Base-by-base conservation (phyloP, 306 rosid species). In the Lotus japonicus region DNA sequence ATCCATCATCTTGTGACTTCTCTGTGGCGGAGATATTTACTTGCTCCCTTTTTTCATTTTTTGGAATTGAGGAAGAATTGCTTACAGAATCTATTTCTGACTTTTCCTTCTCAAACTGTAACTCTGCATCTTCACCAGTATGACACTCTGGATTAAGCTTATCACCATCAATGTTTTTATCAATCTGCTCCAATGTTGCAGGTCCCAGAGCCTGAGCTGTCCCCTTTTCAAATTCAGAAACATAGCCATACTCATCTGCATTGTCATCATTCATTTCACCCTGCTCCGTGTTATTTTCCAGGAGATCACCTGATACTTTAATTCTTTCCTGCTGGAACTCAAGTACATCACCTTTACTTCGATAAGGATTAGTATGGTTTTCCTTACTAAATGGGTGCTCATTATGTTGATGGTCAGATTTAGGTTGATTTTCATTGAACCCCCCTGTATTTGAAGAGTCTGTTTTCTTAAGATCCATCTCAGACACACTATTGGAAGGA, bases 181-280 rank as follows among this genome's bases (percentile, higher is more conserved):
- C 86, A 23, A 79, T 76, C 82, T 94, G 98, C 65, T 94, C 98
- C 18, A 84, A 53, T 14, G 88, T 86, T 64, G 98, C 98, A 64
- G 90, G 88, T 13, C 98, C 98, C 87, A 90, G 50, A 19, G 98
- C 96, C 81, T 94, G 98, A 39, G 84, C 78, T 31, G 92, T 88
- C 18, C 98, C 98, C 79, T 77, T 80, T 46, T 84, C 97, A 67
- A 77, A 84, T 77, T 86, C 89, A 5, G 90, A 66, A 46, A 94
- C 97, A 75, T 72, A 90, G 26, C 97, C 96, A 82, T 85, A 94
- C 77, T 94, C 97, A 38, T 86, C 86, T n/a, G 94, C 94, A 56
- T 82, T 80, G 66, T 83, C 85, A 73, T 83, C 96, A 15, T 82
- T 77, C 53, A 82, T 73, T 60, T 90, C 90, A 42, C 65, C 89